Evolutionary conservation across 148 eudicot genomes (phyloP).

Genomic region (Rhododendron molle): DNA sequence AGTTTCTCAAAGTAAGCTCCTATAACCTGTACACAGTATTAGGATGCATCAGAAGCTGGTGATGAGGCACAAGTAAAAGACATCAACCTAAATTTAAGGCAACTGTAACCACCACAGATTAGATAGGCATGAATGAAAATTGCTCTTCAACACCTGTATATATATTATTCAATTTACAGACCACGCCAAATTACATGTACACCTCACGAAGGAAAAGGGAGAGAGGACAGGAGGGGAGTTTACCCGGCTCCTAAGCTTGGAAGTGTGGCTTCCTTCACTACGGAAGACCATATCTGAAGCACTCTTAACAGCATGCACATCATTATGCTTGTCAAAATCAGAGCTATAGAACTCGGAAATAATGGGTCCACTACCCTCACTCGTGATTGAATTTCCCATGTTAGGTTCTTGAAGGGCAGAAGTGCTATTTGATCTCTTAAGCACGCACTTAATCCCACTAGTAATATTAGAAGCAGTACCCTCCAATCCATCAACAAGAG

Average conservation of each 20-base stretch:
- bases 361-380: constrained; percentile 44
- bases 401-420: constrained; percentile 50
- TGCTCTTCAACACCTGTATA: neutral
- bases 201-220: neutral
- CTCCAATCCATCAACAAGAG: constrained; percentile 20
- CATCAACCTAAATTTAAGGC: neutral
- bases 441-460: constrained; percentile 43
- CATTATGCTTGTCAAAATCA: constrained; percentile 36
- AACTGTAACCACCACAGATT: neutral
- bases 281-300: constrained; percentile 44
- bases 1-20: constrained; percentile 93
- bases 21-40: constrained; percentile 47
- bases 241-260: constrained; percentile 90
- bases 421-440: constrained; percentile 80
- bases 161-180: neutral
- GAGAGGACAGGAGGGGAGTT: constrained; percentile 9
- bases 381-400: constrained; percentile 31
- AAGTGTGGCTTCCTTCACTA: constrained; percentile 48
- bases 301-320: constrained; percentile 24
- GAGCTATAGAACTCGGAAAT: constrained; percentile 76
- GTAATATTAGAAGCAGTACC: constrained; percentile 19
- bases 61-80: neutral
- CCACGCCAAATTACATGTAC: neutral
- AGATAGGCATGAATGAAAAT: neutral
- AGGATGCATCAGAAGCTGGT: constrained; percentile 1